Base-by-base conservation (phyloP, 345 rosid genomes). In the Populus euphratica region DNA sequence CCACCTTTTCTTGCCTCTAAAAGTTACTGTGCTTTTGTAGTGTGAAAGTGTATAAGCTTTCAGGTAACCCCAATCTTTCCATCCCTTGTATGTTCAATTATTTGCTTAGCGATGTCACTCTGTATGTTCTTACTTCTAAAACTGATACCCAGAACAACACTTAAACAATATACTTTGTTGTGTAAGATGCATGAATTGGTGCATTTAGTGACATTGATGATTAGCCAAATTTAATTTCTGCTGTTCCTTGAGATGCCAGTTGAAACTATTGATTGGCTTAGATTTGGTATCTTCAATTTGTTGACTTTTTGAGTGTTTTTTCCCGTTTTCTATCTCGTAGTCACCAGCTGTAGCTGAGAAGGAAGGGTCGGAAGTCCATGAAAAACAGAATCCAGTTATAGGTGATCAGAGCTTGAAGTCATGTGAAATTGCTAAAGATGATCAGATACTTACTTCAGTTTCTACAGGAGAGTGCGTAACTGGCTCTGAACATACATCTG, bases 321-420 rank as follows among this genome's bases (percentile, higher is more conserved):
- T 35, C 36, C 52, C 25, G 29, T 69, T 43, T 6, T 38, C 54
- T 69, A 23, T 39, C 59, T 63, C n/a, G 29, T 47, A 89, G 93
- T 78, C 77, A 43, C 80, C 84, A 25, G 74, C 75, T 44, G 73
- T 20, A 65, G 70, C 72, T n/a, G 72, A 85, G 86, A 82, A 80
- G 69, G 88, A 79, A 80, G 84, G 78, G 69, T 52, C 47, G 61
- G 64, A 35, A 49, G 69, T 25, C 16, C 70, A 63, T 12, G 86
- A 71, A 82, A 62, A 76, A 54, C 50, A 52, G 16, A 75, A 68
- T 68, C 73, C 70, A 56, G 47, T 20, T 70, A 43, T 52, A 16
- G 75, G 50, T 65, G 79, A 52, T 47, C 82, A 69, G 72, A 79
- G 81, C 74, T 77, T 65, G 16, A 82, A 84, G 63, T 29, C 47